Conservation (phyloP, 306 rosid genomes). For the Vicia sativa region DNA sequence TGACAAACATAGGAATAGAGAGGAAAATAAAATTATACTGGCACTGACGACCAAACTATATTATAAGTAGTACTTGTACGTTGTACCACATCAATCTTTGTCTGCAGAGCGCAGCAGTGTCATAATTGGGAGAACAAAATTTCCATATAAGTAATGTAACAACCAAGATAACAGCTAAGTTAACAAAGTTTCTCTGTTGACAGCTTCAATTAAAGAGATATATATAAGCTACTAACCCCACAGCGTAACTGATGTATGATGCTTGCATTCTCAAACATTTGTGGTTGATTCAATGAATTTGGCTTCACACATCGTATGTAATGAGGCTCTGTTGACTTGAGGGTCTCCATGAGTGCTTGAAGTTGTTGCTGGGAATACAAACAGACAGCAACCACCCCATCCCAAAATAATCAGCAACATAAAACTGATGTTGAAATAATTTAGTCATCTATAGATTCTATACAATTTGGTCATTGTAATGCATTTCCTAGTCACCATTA, state of each 20-base stretch:
- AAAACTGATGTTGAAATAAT: conserved; percentile 35
- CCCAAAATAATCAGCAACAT: conserved; percentile 33
- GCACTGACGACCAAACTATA: background rate
- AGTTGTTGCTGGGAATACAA: conserved; percentile 83
- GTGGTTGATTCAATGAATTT: conserved; percentile 85
- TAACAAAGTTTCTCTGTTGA: conserved; percentile 20
- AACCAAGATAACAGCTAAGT: background rate
- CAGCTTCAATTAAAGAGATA: conserved; percentile 35
- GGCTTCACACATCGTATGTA: conserved; percentile 98
- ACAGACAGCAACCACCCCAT: conserved; percentile 1
- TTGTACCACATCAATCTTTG: background rate
- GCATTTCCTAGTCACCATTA: background rate
- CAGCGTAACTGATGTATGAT: conserved; percentile 94
- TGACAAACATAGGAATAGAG: background rate
- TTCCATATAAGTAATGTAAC: background rate
- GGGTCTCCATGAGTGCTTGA: conserved; percentile 95
- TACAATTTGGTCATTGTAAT: conserved; percentile 7
- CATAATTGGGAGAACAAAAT: conserved; percentile 10
- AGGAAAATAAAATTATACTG: conserved; percentile 1
- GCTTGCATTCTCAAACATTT: conserved; percentile 83
- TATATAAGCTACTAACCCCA: conserved; percentile 71
- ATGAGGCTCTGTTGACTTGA: conserved; percentile 88
- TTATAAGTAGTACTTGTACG: conserved; percentile 2
- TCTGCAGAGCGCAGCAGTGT: background rate
- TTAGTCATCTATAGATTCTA: conserved; percentile 2